Evolutionary conservation across 106 monocot species (phyloP), one percentile per base, ranked within the genome.

Genomic region (Dendrobium catenatum): DNA sequence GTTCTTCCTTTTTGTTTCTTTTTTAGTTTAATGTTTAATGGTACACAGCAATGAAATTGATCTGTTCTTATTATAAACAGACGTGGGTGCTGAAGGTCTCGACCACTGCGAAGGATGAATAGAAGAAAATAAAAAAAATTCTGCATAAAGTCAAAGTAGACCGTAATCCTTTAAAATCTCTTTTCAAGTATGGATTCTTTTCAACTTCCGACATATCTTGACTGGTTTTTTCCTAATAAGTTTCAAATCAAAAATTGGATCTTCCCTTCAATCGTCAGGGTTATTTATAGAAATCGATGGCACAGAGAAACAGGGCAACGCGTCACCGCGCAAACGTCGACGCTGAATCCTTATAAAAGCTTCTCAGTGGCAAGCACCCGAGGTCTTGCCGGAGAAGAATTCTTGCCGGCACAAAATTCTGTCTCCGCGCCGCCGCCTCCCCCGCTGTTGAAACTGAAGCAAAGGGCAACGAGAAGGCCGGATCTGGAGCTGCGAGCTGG

Each of bases 1-100:
- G 16, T n/a, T 44, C 24, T 27, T 19, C 18, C 68, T 66, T 19
- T 48, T 20, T 24, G 4, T 6, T 61, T 61, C n/a, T 51, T 51
- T 51, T 51, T 13, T 51, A 51, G 5, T n/a, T 61, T 61, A 22
- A 20, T 61, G 4, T 6, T 8, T 61, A 22, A 61, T 61, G 5
- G n/a, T 24, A 22, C 29, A 37, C 18, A 8, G 47, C 17, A 6
- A 13, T 24, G 44, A n/a, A 8, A 18, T 47, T 54, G 18, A 74
- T 74, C 74, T 9, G 7, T n/a, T 9, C 8, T 75, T 43, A 19
- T 70, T 13, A 0, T 41, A 41, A 10, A 20, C 83, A 94, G 94
- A 88, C 61, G 19, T 88, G 82, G 81, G 83, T 82, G n/a, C 51
- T 94, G 44, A 89, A 85, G 83, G 88, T 92, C 42, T 88, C 89